Base-by-base conservation (phyloP, 2,329 filamentous ascomycete genomes). In the Hymenoscyphus albidus region DNA sequence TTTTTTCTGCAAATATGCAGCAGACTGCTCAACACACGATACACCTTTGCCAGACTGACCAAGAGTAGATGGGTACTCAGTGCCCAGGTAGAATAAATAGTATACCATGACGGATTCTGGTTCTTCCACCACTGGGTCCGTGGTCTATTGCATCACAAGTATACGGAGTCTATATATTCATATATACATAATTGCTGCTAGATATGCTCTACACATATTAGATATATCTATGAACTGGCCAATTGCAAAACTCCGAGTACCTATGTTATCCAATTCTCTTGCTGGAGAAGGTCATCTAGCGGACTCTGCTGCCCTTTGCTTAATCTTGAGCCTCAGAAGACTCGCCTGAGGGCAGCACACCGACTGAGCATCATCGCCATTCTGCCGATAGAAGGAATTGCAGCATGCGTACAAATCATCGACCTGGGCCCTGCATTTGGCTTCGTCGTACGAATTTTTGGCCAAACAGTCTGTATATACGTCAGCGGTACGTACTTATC, bases 331-430 rank as follows among this genome's bases (percentile, higher is more conserved):
- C 76, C 86, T 86, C 64, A 99, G 80, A 64, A 97, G 80, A 69
- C 82, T 85, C 7, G 91, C 85, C 75, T 94, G 94, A 0, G 95
- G 95, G 75, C 95, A 99, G 79, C 91, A 95, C 22, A 88, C 86
- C 1, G 89, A 90, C 54, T 83, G 87, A 39, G 91, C 93, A 31
- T 87, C 79, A 63, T 96, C 88, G 16, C 95, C 93, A 65, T 91
- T 85, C 64, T 85, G 83, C 71, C 88, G 80, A 78, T 99, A 98
- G 76, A 98, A 97, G 13, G 86, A 84, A 73, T 93, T 88, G 78
- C 95, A 99, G 78, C 95, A 99, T 71, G 95, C 89, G 77, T 98
- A 99, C 31, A 99, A 80, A 2, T 92, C 91, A 75, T 94, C 88
- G 64, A 99, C 85, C 73, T 92, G 81, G 18, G 80, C 77, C 74